Base-by-base conservation (phyloP, 164 flowering plant genomes). In the Pachysandra terminalis region DNA sequence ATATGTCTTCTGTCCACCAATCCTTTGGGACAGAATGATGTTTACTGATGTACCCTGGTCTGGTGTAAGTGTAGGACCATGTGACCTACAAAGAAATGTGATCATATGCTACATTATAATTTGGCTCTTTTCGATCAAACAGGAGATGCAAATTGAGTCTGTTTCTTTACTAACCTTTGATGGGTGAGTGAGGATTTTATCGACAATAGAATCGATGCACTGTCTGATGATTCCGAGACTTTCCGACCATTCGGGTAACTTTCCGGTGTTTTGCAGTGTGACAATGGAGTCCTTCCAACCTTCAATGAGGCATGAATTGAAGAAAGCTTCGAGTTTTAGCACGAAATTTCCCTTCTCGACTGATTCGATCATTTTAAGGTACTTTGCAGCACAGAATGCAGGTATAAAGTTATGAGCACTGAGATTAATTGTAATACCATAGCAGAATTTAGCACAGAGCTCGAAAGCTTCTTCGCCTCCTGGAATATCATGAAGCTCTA, bases 1-100 rank as follows among this genome's bases (percentile, higher is more conserved):
- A 77, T 63, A 94, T 70, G 70, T 94, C 98, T 67, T 94, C 98
- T 0, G 96, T 90, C 97, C 98, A 94, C 98, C 97, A 94, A 69
- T 91, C 97, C 67, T 75, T 87, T 17, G 98, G 97, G 24, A 81
- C 87, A 17, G 86, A 75, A 19, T 82, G 81, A 69, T 81, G 87
- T 65, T 82, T 87, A 45, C 78, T 74, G 17, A 55, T n/a, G 57
- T 82, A 88, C 19, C 97, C 98, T 32, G 88, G 90, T 73, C 98
- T 81, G 0, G 93, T 91, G 74, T 94, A 94, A 62, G 96, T 94
- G 76, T 74, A 91, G 21, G 96, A 88, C 98, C 98, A 94, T 56
- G 82, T 81, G 6, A 94, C 91, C 97, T 91, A 72, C 67, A 78
- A 12, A 75, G 37, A 75, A 56, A 52, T 25, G 27, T 27, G 37